phyloP scores from a whole-genome alignment of 2,329 filamentous ascomycete genomes.

The Ophioceras dolichostomum region DNA sequence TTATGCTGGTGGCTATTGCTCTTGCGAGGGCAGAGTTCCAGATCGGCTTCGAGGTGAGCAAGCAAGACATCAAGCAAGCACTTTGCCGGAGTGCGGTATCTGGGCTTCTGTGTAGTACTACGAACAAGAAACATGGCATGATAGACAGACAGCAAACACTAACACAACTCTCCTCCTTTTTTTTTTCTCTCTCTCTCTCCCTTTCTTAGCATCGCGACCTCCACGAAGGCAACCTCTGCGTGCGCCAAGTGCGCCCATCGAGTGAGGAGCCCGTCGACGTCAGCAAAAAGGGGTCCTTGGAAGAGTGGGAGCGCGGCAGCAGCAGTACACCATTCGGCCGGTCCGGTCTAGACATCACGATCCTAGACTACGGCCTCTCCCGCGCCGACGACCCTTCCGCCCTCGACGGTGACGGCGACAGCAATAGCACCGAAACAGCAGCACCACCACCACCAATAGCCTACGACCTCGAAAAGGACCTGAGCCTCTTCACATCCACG shows the following conservation, averaged over 20 bases:
- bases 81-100: no score
- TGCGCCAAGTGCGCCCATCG: conserved; percentile 25
- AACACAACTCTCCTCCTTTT: no score
- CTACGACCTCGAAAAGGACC: conserved; percentile 47
- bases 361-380: conserved; percentile 54
- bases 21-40: conserved; percentile 46
- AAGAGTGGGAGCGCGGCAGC: conserved; percentile 10
- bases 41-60: conserved; percentile 47
- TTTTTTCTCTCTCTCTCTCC: no score
- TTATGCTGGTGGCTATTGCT: conserved; percentile 47
- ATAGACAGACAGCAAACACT: no score
- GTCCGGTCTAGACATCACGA: conserved; percentile 50
- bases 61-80: no score
- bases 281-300: no score
- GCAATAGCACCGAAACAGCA: conserved; percentile 6
- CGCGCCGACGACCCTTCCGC: conserved; percentile 32
- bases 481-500: conserved; percentile 46
- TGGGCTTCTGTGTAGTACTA: no score
- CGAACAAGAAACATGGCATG: no score
- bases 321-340: conserved; percentile 35
- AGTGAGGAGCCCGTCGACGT: no score
- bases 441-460: conserved; percentile 26
- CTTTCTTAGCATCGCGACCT: conserved; percentile 55
- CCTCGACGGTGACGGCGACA: conserved; percentile 19
- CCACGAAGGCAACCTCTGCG: conserved; percentile 53